Percentiles rank a stretch among this genome's conserved stretches.
Conservation (phyloP, 352 stramenopile species). For the Thraustochytrium sp. region DNA sequence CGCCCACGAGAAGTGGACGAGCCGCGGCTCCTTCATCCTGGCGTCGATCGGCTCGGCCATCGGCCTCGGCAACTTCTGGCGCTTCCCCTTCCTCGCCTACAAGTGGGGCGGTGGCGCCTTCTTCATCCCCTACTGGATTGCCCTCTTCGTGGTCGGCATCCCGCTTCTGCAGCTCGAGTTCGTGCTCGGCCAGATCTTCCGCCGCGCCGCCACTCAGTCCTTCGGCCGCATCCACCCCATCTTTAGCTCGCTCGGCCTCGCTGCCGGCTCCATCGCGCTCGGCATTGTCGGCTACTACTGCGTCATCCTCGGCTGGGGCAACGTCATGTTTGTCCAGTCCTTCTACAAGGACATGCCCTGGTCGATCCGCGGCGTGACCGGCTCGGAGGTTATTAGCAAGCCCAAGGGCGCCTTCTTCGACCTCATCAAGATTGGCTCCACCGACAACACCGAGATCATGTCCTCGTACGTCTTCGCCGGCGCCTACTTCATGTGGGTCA, state of each 20-base stretch:
- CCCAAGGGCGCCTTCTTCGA: background rate
- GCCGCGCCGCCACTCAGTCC: conserved; percentile 52
- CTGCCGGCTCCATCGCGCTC: conserved; percentile 37
- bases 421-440: background rate
- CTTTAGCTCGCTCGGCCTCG: conserved; percentile 45
- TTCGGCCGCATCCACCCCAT: conserved; percentile 42
- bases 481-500: conserved; percentile 22
- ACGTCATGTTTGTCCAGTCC: conserved; percentile 38
- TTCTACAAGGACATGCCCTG: conserved; percentile 33
- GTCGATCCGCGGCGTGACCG: background rate
- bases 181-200: conserved; percentile 54
- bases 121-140: conserved; percentile 59
- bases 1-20: conserved; percentile 49
- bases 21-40: conserved; percentile 57
- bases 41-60: conserved; percentile 56
- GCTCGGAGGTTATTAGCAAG: background rate
- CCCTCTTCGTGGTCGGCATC: conserved; percentile 57
- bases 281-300: conserved; percentile 47
- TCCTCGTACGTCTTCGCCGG: background rate
- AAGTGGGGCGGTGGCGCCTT: conserved; percentile 61
- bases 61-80: conserved; percentile 60
- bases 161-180: conserved; percentile 61
- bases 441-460: background rate
- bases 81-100: conserved; percentile 57
- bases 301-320: conserved; percentile 36